Evolutionary conservation across 768 basidiomycete species (phyloP).

Genomic region (Termitomyces eurrhizus): DNA sequence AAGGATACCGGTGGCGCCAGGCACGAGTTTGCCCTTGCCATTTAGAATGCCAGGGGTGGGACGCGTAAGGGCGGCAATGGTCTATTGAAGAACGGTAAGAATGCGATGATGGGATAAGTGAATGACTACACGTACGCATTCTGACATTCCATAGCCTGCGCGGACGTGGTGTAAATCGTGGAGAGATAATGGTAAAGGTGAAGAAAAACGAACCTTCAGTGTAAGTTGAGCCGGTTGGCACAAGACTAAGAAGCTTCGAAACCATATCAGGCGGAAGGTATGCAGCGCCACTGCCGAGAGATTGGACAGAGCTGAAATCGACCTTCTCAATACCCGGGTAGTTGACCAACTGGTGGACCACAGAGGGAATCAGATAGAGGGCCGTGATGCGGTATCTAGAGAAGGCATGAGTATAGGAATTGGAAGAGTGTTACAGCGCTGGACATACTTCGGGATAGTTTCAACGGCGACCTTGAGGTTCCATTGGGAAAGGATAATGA

Average conservation of each 20-base stretch:
- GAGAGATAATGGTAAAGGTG: neutral
- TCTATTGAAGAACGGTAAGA: conserved; percentile 31
- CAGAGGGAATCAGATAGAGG: conserved; percentile 55
- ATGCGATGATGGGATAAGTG: neutral
- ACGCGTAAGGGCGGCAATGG: conserved; percentile 44
- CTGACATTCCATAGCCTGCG: conserved; percentile 70
- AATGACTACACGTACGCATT: conserved; percentile 42
- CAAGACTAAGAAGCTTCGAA: conserved; percentile 32
- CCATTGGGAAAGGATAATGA: conserved; percentile 61
- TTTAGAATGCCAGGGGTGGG: conserved; percentile 42
- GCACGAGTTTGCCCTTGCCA: conserved; percentile 34
- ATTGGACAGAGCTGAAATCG: conserved; percentile 49
- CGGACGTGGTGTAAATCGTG: neutral
- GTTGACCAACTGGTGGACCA: conserved; percentile 61
- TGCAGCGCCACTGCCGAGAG: conserved; percentile 54
- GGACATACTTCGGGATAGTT: conserved; percentile 53
- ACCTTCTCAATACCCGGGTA: conserved; percentile 43
- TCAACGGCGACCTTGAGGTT: conserved; percentile 46
- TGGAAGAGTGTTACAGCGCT: neutral
- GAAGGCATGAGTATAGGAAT: neutral
- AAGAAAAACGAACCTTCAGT: conserved; percentile 39
- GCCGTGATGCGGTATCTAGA: conserved; percentile 51
- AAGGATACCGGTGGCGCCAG: conserved; percentile 54
- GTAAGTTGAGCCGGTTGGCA: conserved; percentile 30
- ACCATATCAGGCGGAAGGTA: conserved; percentile 59